Conservation (phyloP, 768 basidiomycete species). For the Lyophyllum decastes region DNA sequence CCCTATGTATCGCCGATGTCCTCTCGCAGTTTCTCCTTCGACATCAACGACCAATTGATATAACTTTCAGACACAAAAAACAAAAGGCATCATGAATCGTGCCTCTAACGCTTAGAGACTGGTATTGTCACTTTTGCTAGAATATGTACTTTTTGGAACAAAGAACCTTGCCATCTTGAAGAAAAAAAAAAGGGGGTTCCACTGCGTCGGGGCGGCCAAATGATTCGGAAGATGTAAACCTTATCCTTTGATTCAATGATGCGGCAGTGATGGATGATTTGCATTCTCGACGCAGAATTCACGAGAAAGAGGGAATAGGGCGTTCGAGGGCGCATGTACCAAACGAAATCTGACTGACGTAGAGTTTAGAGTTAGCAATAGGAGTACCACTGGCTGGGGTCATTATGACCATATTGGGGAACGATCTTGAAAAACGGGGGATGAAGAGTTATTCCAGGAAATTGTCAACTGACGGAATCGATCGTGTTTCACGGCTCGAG, state of each 20-base stretch:
- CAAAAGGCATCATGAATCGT: not conserved
- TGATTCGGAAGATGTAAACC: slow-evolving; percentile 5
- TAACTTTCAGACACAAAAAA: not conserved
- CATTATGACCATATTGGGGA: slow-evolving; percentile 37
- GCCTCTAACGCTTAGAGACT: not conserved
- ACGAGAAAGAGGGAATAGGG: not conserved
- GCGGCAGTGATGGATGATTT: slow-evolving; percentile 7
- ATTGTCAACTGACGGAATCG: slow-evolving; percentile 27
- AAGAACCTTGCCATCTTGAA: not conserved
- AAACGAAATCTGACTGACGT: slow-evolving; percentile 7
- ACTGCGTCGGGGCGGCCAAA: slow-evolving; percentile 4
- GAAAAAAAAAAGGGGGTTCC: slow-evolving; percentile 3
- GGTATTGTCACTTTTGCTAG: too few relatives aligned
- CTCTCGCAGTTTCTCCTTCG: not conserved
- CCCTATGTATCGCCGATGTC: slow-evolving; percentile 1
- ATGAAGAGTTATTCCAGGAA: slow-evolving; percentile 25
- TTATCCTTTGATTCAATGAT: slow-evolving; percentile 6
- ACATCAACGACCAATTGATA: not conserved
- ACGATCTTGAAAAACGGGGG: slow-evolving; percentile 25
- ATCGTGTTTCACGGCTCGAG: slow-evolving; percentile 49
- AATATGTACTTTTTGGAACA: too few relatives aligned
- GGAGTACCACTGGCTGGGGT: slow-evolving; percentile 41
- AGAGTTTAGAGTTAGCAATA: slow-evolving; percentile 33
- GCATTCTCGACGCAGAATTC: not conserved
- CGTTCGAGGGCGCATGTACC: not conserved